Conservation (phyloP, 2,329 filamentous ascomycete species). For the Trichophyton verrucosum region DNA sequence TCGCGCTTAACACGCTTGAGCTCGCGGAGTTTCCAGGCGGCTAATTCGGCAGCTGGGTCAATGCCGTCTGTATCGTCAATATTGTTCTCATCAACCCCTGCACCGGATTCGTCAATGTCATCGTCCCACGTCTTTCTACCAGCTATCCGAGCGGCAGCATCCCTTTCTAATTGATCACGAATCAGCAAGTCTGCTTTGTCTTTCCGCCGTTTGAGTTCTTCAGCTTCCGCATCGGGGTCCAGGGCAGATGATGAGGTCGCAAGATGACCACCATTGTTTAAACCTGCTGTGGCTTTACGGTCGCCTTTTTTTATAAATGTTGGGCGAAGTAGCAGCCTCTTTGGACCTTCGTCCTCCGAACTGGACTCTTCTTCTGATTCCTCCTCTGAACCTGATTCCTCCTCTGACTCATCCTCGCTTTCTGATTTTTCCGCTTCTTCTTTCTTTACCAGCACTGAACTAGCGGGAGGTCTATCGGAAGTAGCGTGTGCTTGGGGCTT, state of each 20-base stretch:
- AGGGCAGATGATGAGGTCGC: constrained; percentile 14
- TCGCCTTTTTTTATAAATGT: constrained; percentile 55
- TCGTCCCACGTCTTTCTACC: constrained; percentile 79
- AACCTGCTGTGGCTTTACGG: constrained; percentile 33
- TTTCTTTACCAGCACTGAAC: neutral
- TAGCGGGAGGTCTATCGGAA: neutral
- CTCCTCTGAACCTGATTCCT: constrained; percentile 5
- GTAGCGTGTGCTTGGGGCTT: neutral
- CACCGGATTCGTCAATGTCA: constrained; percentile 47
- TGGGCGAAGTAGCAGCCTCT: constrained; percentile 48
- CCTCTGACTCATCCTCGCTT: neutral
- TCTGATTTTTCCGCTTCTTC: constrained; percentile 1
- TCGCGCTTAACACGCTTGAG: constrained; percentile 78
- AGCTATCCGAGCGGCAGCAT: constrained; percentile 59
- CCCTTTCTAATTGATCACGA: constrained; percentile 76
- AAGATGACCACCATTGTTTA: constrained; percentile 15
- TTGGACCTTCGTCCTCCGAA: constrained; percentile 35
- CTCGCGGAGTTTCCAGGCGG: constrained; percentile 89
- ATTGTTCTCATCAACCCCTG: constrained; percentile 56
- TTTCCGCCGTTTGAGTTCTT: constrained; percentile 35
- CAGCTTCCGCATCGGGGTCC: constrained; percentile 35
- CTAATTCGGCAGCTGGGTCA: constrained; percentile 76
- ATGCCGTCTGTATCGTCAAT: constrained; percentile 82
- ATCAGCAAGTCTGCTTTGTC: constrained; percentile 67
- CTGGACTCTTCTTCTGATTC: constrained; percentile 7